Evolutionary conservation across 2,329 filamentous ascomycete species (phyloP).

Genomic region (Ophiostoma pallidulum): DNA sequence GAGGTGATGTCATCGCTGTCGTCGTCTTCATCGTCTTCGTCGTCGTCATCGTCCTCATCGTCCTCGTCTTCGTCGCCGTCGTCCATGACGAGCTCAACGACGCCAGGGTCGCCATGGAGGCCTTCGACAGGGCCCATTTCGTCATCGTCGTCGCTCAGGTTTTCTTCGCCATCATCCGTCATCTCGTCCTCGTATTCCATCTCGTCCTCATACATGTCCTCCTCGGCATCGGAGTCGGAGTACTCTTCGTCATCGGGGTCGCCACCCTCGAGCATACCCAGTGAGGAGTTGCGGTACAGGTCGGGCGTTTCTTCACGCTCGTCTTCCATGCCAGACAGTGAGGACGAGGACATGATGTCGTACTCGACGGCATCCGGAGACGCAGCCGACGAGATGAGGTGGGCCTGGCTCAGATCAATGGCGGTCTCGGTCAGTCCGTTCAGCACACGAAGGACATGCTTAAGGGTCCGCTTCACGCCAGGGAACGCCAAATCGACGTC

Average conservation of each 20-base stretch:
- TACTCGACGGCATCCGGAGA: conserved; percentile 67
- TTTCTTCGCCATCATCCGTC: conserved; percentile 69
- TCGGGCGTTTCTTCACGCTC: conserved; percentile 92
- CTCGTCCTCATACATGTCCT: conserved; percentile 91
- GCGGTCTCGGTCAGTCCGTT: conserved; percentile 81
- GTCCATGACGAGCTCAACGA: conserved; percentile 72
- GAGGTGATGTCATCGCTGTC: conserved; percentile 39
- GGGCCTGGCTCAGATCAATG: conserved; percentile 72
- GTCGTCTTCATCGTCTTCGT: conserved; percentile 36
- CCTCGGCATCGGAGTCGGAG: conserved; percentile 65
- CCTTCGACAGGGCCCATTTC: conserved; percentile 82
- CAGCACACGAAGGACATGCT: conserved; percentile 87
- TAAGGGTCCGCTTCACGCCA: conserved; percentile 84
- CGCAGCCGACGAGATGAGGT: conserved; percentile 54
- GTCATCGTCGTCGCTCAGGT: conserved; percentile 82
- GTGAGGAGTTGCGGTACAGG: conserved; percentile 88
- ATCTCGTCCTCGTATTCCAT: conserved; percentile 83
- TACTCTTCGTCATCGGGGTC: conserved; percentile 63
- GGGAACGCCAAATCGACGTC: conserved; percentile 95
- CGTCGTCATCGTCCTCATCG: conserved; percentile 47
- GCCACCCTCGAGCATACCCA: conserved; percentile 85
- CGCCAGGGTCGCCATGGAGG: conserved; percentile 50
- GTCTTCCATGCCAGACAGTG: conserved; percentile 78
- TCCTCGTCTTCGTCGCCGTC: conserved; percentile 55
- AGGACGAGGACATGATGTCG: conserved; percentile 78